Conservation (phyloP, 345 rosid genomes). For the thale cress (Arabidopsis thaliana) region TAIR10.1 NC_003070.9:10475501-10476000, state of each 20-base stretch:
- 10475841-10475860: conserved; percentile 64
- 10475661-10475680: conserved; percentile 73
- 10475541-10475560: conserved; percentile 62
- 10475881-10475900: conserved; percentile 58
- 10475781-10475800: conserved; percentile 67
- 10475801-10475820: conserved; percentile 54
- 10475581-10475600: conserved; percentile 59
- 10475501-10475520: conserved; percentile 84
- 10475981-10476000: conserved; percentile 47
- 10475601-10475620: conserved; percentile 58
- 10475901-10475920: background rate
- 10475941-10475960: conserved; percentile 20
- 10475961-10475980: conserved; percentile 42
- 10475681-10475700: conserved; percentile 65
- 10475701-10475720: conserved; percentile 81
- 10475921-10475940: conserved; percentile 36
- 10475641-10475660: conserved; percentile 66
- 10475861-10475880: conserved; percentile 81
- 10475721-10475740: conserved; percentile 76
- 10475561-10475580: conserved; percentile 63
- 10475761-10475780: conserved; percentile 44
- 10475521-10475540: conserved; percentile 71
- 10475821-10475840: conserved; percentile 53
- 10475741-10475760: conserved; percentile 75
- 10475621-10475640: conserved; percentile 64